These are phyloP conservation scores for Scheffersomyces titani DNA, from an alignment of 1,139 yeast genomes.

Conservation along the genomic window DNA sequence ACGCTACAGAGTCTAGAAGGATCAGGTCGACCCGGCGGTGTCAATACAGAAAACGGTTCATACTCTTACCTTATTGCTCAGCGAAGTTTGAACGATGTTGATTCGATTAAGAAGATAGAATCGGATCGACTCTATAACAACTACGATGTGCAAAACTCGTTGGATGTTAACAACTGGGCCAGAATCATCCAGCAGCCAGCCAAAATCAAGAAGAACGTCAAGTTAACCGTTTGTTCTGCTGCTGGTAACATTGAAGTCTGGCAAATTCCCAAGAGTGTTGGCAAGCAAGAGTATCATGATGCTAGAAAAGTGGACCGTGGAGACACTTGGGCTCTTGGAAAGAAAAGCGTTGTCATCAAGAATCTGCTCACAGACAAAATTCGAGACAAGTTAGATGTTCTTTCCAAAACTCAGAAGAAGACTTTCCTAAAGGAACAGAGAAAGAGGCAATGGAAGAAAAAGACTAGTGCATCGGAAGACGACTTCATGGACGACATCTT, in stretches of 20 bases:
- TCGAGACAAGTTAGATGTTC: constrained; percentile 35
- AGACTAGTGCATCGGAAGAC: constrained; percentile 29
- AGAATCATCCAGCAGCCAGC: constrained; percentile 72
- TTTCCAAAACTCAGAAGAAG: constrained; percentile 44
- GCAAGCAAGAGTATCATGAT: constrained; percentile 79
- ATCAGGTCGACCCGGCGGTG: constrained; percentile 72
- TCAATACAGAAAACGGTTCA: constrained; percentile 70
- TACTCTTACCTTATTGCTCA: constrained; percentile 77
- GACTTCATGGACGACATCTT: constrained; percentile 38
- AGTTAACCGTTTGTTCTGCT: constrained; percentile 76
- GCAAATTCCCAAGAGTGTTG: constrained; percentile 81
- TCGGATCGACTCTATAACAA: constrained; percentile 29
- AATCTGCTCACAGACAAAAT: constrained; percentile 31
- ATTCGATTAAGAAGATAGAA: constrained; percentile 36
- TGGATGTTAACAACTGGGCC: constrained; percentile 58
- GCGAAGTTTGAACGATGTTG: constrained; percentile 46
- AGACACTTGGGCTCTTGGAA: constrained; percentile 87
- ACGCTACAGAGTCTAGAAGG: constrained; percentile 40
- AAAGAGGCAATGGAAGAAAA: constrained; percentile 43
- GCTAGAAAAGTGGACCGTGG: constrained; percentile 83
- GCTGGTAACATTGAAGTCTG: constrained; percentile 81
- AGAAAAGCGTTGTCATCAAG: constrained; percentile 57
- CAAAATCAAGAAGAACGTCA: constrained; percentile 82
- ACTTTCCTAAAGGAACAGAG: constrained; percentile 44
- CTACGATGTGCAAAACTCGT: constrained; percentile 22